Base-by-base conservation (phyloP, 306 rosid genomes). In the Cucurbita argyrosperma region DNA sequence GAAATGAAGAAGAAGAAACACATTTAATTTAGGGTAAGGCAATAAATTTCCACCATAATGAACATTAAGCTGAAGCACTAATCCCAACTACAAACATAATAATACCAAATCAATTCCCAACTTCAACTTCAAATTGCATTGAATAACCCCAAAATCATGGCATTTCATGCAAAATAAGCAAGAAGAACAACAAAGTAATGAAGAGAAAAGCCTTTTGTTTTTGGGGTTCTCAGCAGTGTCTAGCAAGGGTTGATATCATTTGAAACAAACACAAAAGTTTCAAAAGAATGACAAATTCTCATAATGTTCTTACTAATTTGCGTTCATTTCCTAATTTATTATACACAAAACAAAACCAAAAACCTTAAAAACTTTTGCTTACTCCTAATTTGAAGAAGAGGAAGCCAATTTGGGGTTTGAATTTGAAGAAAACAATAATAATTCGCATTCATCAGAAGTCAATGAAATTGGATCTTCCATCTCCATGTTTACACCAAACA, bases 401-500 rank as follows among this genome's bases (percentile, higher is more conserved):
- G 40, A 58, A 11, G 40, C 40, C n/a, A 58, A 30, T 23, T 40
- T 64, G 71, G 51, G 71, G 54, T 73, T 76, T 83, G 75, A 52
- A 30, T 30, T 2, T 30, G 35, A 30, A 30, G 35, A 30, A 69
- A 77, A 71, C 65, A 75, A 23, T 61, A 80, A 77, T 71, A 63
- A 47, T 30, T 79, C 86, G 37, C 62, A 76, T 18, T 83, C 80
- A 8, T 76, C 78, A 13, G 71, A 77, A 10, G 84, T 42, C 5
- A 62, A 37, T 39, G 85, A 74, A 53, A 72, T 51, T 30, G 81
- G 74, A 30, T 83, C 79, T 3, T 67, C 12, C 71, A 38, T 42
- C 67, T 84, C 87, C 87, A 84, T 81, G 80, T 84, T 84, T 7
- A 84, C 87, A 5, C 87, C 87, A 53, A 84, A 84, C 16, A 84